A percentile compares a stretch with the other conserved stretches of the same genome.
Evolutionary conservation across 257 asterid species (phyloP).

Genomic region (Jaltomata sinuosa): DNA sequence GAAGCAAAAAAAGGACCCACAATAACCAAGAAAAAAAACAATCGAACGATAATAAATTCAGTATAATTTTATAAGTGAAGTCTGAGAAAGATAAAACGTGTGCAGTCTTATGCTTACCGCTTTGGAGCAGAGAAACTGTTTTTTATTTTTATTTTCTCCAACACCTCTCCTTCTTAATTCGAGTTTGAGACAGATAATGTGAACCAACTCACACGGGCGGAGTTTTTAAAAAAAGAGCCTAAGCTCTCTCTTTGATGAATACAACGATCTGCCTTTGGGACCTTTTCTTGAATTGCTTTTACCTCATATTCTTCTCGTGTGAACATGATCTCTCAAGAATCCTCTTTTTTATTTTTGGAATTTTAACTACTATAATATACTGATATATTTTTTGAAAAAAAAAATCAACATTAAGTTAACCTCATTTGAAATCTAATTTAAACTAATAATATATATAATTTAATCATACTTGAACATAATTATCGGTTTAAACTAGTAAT

Average conservation of each 20-base stretch:
- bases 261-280: background rate
- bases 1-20: slow-evolving; percentile 26
- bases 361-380: background rate
- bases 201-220: background rate
- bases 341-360: background rate
- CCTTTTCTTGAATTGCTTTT: background rate
- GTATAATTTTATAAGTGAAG: no score
- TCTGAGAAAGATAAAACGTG: no score
- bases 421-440: background rate
- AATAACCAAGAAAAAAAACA: background rate
- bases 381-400: background rate
- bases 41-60: background rate
- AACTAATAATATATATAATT: background rate
- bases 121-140: background rate
- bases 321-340: slow-evolving; percentile 19
- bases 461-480: background rate
- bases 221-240: background rate
- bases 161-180: background rate
- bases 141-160: no score
- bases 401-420: background rate
- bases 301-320: slow-evolving; percentile 5
- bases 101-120: no score
- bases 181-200: background rate
- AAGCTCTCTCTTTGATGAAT: background rate
- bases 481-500: background rate